Conservation (phyloP, 805 yeast genomes). For the Monosporozyma yasuniensis region DNA sequence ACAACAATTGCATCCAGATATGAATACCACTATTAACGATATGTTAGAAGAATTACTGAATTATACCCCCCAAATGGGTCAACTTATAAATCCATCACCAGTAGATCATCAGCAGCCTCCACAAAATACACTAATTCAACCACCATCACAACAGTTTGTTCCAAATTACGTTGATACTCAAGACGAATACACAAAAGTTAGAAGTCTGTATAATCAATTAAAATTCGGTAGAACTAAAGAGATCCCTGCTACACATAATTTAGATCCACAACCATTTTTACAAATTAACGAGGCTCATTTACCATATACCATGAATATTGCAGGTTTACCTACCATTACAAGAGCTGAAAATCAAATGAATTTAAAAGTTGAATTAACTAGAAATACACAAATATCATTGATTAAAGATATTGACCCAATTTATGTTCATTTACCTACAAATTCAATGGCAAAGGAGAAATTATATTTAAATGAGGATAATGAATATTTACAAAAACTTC, state of each 20-base stretch:
- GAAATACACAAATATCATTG: slow-evolving; percentile 41
- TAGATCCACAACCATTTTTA: background rate
- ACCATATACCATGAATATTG: slow-evolving; percentile 40
- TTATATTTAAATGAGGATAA: slow-evolving; percentile 50
- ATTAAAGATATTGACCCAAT: slow-evolving; percentile 45
- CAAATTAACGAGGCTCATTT: slow-evolving; percentile 18
- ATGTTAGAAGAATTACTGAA: slow-evolving; percentile 4
- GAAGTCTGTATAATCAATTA: too few relatives aligned
- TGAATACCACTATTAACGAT: background rate
- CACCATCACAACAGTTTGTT: background rate
- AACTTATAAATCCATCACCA: background rate
- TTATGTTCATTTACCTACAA: slow-evolving; percentile 73
- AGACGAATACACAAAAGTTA: background rate
- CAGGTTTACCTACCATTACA: slow-evolving; percentile 67
- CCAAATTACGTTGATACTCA: background rate
- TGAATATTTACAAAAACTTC: slow-evolving; percentile 43
- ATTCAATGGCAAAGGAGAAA: slow-evolving; percentile 80
- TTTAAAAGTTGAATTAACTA: slow-evolving; percentile 46
- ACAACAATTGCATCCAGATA: background rate
- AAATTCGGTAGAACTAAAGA: slow-evolving; percentile 15
- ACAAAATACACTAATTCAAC: background rate
- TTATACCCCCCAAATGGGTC: slow-evolving; percentile 3
- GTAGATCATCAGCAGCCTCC: background rate
- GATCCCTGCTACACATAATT: background rate
- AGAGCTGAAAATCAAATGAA: slow-evolving; percentile 96